These are phyloP conservation scores for Penstemon newberryi DNA, from an alignment of 257 asterid species.

Conservation along the genomic window DNA sequence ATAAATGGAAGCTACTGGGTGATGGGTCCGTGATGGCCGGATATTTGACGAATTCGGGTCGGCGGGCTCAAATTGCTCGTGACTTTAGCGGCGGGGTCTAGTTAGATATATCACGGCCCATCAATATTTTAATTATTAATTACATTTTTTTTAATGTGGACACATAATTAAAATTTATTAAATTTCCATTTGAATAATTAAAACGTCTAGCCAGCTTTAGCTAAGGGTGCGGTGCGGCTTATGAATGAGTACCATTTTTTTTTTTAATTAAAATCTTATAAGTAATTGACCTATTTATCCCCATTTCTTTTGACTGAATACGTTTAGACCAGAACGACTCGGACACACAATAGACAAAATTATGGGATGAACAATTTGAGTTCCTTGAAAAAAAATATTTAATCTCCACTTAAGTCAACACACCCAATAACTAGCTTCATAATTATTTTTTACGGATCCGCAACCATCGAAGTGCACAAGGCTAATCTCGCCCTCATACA, in stretches of 20 bases:
- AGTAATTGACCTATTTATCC: not conserved
- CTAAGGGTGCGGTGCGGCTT: not conserved
- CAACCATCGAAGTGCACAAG: too few relatives aligned
- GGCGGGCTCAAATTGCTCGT: constrained; percentile 29
- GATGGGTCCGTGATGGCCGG: constrained; percentile 28
- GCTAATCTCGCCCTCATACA: too few relatives aligned
- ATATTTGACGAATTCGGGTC: constrained; percentile 24
- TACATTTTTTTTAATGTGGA: too few relatives aligned
- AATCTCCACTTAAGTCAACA: too few relatives aligned
- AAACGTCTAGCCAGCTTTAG: not conserved
- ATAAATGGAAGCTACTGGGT: constrained; percentile 46
- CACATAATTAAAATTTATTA: too few relatives aligned
- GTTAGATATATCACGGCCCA: constrained; percentile 27
- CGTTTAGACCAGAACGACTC: too few relatives aligned
- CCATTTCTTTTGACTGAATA: not conserved
- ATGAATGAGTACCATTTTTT: too few relatives aligned
- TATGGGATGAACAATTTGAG: too few relatives aligned
- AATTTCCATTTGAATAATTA: not conserved
- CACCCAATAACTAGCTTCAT: too few relatives aligned
- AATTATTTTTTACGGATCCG: too few relatives aligned
- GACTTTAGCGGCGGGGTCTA: constrained; percentile 39
- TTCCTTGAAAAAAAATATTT: too few relatives aligned
- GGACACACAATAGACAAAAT: too few relatives aligned
- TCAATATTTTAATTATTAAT: not conserved
- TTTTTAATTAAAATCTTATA: not conserved